Evolutionary conservation across 2,329 filamentous ascomycete genomes (phyloP), one percentile per base, ranked within the genome.

Genomic region (Elsinoe perseae): DNA sequence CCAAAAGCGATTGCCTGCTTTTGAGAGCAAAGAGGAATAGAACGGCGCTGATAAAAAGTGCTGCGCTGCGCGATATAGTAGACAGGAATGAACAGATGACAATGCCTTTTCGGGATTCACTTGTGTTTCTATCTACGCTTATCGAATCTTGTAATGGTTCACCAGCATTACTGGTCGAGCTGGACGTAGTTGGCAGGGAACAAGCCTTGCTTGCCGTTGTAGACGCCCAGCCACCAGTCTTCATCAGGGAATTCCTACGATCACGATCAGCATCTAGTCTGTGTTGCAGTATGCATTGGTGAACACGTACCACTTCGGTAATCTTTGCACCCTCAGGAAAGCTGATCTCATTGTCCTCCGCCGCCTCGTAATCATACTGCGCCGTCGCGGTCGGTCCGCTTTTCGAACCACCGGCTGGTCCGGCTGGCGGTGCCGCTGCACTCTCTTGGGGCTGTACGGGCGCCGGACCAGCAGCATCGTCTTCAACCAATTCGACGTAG

Each of bases 151-250:
- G 21, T n/a, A 5, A 2, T 5, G 14, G n/a, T 18, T 9, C 14
- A 25, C 16, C 28, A 9, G 14, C n/a, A 59, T 59, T 72, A 76
- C 62, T 74, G 66, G 59, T 77, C 68, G 44, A 78, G 63, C 64
- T 73, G 68, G 38, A 78, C 75, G 58, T 78, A 78, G 63, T 78
- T 78, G 43, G 75, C 73, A 21, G 74, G 74, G 81, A 98, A 98
- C 44, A 98, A 79, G 60, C 93, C 93, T 27, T 81, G 80, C 57
- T 85, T 80, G 52, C 90, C 90, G 23, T 84, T 79, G 71, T 86
- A 95, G 65, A 87, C 83, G 58, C 93, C 93, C 65, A 92, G 87
- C 93, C 93, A 98, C 93, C 93, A 98, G 69, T 98, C 93, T 62
- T 97, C 92, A 65, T 97, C 93, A 1, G 93, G 93, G 72, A 97